These are phyloP conservation scores for Pseudomonodictys pantanalensis DNA, from an alignment of 495 filamentous ascomycete genomes.

Conservation along the genomic window DNA sequence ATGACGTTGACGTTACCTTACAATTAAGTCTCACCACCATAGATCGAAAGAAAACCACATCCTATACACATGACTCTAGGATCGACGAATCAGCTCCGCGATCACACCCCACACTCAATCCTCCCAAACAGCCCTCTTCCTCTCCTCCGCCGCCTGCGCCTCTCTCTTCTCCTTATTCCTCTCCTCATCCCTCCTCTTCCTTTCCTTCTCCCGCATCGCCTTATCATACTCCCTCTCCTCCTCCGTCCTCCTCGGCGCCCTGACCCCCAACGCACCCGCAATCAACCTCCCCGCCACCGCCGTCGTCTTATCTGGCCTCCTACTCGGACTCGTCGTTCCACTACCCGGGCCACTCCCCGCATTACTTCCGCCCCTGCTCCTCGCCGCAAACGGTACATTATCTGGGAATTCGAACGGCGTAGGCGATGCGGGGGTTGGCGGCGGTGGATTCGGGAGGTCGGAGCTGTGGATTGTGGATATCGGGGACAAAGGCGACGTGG, in stretches of 20 bases:
- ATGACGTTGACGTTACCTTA: no score
- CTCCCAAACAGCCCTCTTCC: slow-evolving; percentile 78
- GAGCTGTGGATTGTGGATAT: slow-evolving; percentile 26
- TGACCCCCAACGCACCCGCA: slow-evolving; percentile 79
- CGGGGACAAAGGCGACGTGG: slow-evolving; percentile 36
- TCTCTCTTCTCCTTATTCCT: slow-evolving; percentile 61
- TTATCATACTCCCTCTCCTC: slow-evolving; percentile 86
- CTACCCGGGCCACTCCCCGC: neutral
- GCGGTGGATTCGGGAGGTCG: slow-evolving; percentile 24
- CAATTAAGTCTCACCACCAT: neutral
- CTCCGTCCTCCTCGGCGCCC: slow-evolving; percentile 75
- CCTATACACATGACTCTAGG: neutral
- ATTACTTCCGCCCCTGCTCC: neutral
- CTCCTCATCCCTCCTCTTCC: slow-evolving; percentile 69
- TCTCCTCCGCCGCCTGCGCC: slow-evolving; percentile 65
- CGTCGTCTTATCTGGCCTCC: slow-evolving; percentile 83
- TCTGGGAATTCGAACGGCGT: slow-evolving; percentile 28
- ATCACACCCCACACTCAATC: slow-evolving; percentile 56
- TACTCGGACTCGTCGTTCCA: slow-evolving; percentile 26
- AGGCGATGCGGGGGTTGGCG: slow-evolving; percentile 33
- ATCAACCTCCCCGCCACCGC: slow-evolving; percentile 89
- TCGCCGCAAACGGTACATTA: neutral
- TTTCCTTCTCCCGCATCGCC: slow-evolving; percentile 80
- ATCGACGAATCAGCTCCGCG: no score
- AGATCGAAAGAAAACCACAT: neutral